A percentile compares a stretch with the other conserved stretches of the same genome.
These are phyloP conservation scores for Lindgomyces ingoldianus DNA, from an alignment of 495 filamentous ascomycete genomes.

Conservation along the genomic window DNA sequence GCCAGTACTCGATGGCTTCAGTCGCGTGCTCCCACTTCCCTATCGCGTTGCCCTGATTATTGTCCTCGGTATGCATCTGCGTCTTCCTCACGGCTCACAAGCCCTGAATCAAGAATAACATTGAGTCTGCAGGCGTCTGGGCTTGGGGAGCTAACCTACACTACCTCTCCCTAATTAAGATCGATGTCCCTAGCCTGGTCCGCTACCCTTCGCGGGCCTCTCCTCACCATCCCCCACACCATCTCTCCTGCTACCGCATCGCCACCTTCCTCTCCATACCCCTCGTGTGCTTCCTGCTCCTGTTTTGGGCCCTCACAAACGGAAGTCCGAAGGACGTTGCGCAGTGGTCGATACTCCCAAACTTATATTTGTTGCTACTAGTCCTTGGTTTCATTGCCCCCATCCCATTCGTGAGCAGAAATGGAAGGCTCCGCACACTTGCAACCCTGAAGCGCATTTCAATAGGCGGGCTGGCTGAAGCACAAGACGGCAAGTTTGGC, in stretches of 20 bases:
- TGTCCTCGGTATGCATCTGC: slow-evolving; percentile 64
- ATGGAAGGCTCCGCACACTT: slow-evolving; percentile 76
- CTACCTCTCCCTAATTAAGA: slow-evolving; percentile 69
- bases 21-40: slow-evolving; percentile 79
- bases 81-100: neutral
- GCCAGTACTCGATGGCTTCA: slow-evolving; percentile 81
- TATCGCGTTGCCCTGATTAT: slow-evolving; percentile 78
- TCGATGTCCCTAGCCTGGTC: slow-evolving; percentile 78
- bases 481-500: slow-evolving; percentile 84
- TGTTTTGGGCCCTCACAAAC: slow-evolving; percentile 81
- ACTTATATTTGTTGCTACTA: slow-evolving; percentile 72
- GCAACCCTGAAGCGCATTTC: slow-evolving; percentile 68
- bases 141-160: slow-evolving; percentile 88
- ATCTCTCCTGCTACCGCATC: slow-evolving; percentile 79
- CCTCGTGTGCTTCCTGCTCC: slow-evolving; percentile 65
- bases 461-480: slow-evolving; percentile 76
- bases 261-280: slow-evolving; percentile 72
- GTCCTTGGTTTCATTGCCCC: slow-evolving; percentile 70
- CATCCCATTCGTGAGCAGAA: slow-evolving; percentile 65
- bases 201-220: slow-evolving; percentile 71
- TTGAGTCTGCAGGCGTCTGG: slow-evolving; percentile 70
- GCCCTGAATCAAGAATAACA: neutral
- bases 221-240: slow-evolving; percentile 66
- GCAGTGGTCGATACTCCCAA: slow-evolving; percentile 76
- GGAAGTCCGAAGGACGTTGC: slow-evolving; percentile 66